Percentiles rank a stretch among this genome's conserved stretches.
These are phyloP conservation scores for Pulicaria dysenterica DNA, from an alignment of 129 eudicot species.

Conservation along the genomic window DNA sequence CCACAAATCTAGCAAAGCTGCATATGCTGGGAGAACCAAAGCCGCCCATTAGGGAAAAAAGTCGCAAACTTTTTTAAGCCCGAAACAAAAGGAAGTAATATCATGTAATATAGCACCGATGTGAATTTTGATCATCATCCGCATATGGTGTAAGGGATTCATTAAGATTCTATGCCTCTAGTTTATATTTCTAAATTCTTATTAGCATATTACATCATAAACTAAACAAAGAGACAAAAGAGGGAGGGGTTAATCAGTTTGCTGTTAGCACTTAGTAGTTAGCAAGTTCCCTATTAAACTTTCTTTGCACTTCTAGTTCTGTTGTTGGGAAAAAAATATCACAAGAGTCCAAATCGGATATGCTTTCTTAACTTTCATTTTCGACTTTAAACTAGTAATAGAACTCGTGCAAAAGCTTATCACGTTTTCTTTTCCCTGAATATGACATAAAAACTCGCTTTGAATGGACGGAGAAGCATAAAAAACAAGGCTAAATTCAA, in stretches of 20 bases:
- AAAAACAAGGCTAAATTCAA: slow-evolving; percentile 1
- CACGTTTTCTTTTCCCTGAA: slow-evolving; percentile 33
- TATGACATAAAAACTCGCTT: slow-evolving; percentile 33
- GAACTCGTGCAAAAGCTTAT: slow-evolving; percentile 35
- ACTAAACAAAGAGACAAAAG: background rate
- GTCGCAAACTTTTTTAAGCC: background rate
- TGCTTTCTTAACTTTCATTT: slow-evolving; percentile 22
- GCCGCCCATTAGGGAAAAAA: background rate
- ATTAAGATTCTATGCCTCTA: slow-evolving; percentile 1
- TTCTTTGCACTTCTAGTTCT: background rate
- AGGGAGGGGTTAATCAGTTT: slow-evolving; percentile 6
- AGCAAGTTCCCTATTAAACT: slow-evolving; percentile 5
- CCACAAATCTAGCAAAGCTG: background rate
- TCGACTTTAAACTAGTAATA: slow-evolving; percentile 30
- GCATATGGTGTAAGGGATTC: background rate
- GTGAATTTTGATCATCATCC: background rate
- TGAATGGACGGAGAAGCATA: slow-evolving; percentile 18
- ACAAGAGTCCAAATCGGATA: slow-evolving; percentile 23
- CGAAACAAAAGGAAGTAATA: slow-evolving; percentile 1
- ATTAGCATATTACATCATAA: slow-evolving; percentile 1
- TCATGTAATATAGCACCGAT: background rate
- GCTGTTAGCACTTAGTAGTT: background rate
- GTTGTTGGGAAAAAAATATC: slow-evolving; percentile 11
- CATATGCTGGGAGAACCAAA: background rate
- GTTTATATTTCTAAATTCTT: slow-evolving; percentile 7